phyloP scores from a whole-genome alignment of 2,329 filamentous ascomycete species.

The Pyrenophora seminiperda region DNA sequence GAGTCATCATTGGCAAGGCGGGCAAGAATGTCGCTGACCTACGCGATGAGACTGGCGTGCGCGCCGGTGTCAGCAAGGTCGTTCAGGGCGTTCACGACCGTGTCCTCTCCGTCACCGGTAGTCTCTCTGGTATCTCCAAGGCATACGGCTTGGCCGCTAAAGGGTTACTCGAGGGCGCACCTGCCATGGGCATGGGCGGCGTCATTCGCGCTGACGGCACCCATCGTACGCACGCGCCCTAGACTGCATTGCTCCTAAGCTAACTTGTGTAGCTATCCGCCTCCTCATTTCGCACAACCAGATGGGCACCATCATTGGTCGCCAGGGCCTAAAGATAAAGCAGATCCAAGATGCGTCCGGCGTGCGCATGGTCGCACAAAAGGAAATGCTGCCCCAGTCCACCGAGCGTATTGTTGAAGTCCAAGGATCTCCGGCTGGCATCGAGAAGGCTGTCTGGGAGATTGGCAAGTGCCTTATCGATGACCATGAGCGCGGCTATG shows the following conservation, averaged over 20 bases:
- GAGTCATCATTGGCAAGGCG: slow-evolving; percentile 98
- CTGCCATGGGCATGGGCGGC: slow-evolving; percentile 94
- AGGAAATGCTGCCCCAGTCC: slow-evolving; percentile 98
- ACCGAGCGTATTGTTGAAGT: slow-evolving; percentile 98
- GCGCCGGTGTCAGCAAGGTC: slow-evolving; percentile 97
- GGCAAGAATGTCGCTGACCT: slow-evolving; percentile 98
- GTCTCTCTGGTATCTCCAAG: slow-evolving; percentile 84
- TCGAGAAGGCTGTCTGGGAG: slow-evolving; percentile 96
- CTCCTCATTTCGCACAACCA: slow-evolving; percentile 99
- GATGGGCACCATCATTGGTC: slow-evolving; percentile 99
- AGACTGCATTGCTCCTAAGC: slow-evolving; percentile 10
- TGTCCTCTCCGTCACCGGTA: slow-evolving; percentile 91
- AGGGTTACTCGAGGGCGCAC: slow-evolving; percentile 88
- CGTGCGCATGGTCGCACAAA: slow-evolving; percentile 98
- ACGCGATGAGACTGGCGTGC: slow-evolving; percentile 95
- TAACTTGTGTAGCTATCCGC: slow-evolving; percentile 74
- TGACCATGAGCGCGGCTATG: slow-evolving; percentile 95
- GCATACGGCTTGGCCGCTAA: slow-evolving; percentile 94
- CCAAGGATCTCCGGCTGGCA: slow-evolving; percentile 90
- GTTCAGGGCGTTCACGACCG: slow-evolving; percentile 97
- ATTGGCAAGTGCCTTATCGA: slow-evolving; percentile 98
- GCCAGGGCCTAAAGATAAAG: slow-evolving; percentile 97
- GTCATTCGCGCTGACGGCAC: slow-evolving; percentile 82
- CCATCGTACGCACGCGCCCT: slow-evolving; percentile 72
- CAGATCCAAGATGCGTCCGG: slow-evolving; percentile 97